Evolutionary conservation across 1,139 yeast genomes (phyloP), one percentile per base, ranked within the genome.

Genomic region (Diutina rugosa): DNA sequence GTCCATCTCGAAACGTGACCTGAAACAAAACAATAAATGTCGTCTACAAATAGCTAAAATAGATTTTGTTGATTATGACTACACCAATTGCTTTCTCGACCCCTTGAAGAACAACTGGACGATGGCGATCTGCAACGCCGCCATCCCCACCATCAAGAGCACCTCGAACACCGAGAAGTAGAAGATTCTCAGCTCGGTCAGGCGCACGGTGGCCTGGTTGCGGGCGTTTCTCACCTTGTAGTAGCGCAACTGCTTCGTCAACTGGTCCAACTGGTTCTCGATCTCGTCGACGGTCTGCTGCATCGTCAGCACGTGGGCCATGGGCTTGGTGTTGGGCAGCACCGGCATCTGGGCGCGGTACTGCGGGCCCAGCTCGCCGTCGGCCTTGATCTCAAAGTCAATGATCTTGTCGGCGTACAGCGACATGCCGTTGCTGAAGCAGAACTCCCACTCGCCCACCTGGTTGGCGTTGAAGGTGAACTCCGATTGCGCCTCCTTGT

Each of bases 191-290:
- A 81, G 70, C 67, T 87, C 95, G 4, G 97, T 91, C 26, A 95
- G 86, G 67, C 78, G 81, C 59, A 93, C 98, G 38, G 99, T 93
- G 56, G 88, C 83, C 69, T 90, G 95, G 72, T 91, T 93, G 72
- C 98, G 82, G 71, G 82, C 84, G 70, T 88, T 91, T 75, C 99
- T 85, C n/a, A 95, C 85, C 72, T 85, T 87, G 77, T 91, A 90
- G 72, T 90, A 87, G 65, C 86, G 87, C 66, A 90, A 74, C 49
- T 85, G 75, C 63, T 84, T 81, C 62, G 81, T 74, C 63, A 93
- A 76, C 30, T 78, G 78, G 62, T 82, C 81, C 67, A 90, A 77
- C 64, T 87, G 87, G 30, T 70, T 67, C 63, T 90, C 96, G 61
- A 93, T 84, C 57, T 73, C 74, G 59, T 78, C 77, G 48, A 84